phyloP scores from a whole-genome alignment of 306 rosid species.

The Corylus heterophylla region DNA sequence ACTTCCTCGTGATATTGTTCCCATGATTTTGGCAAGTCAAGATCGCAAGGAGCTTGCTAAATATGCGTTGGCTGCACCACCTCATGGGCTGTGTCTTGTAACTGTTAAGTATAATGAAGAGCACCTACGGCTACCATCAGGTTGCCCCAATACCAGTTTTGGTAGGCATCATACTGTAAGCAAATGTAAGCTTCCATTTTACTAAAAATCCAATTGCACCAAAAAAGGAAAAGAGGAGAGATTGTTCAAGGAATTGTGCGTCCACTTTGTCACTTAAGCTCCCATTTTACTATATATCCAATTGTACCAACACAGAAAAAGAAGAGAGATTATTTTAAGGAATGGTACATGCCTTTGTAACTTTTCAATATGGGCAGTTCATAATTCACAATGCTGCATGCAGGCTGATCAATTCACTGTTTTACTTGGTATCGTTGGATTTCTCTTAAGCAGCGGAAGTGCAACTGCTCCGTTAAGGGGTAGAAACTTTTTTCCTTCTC shows the following conservation, averaged over 20 bases:
- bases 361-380: background rate
- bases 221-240: slow-evolving; percentile 7
- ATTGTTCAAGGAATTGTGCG: background rate
- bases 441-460: background rate
- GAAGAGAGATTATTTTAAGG: slow-evolving; percentile 3
- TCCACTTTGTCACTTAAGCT: slow-evolving; percentile 6
- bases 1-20: slow-evolving; percentile 73
- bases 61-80: slow-evolving; percentile 60
- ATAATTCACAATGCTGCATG: background rate
- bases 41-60: slow-evolving; percentile 92
- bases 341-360: background rate
- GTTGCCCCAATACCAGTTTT: slow-evolving; percentile 59
- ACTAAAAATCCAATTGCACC: slow-evolving; percentile 30
- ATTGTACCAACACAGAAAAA: slow-evolving; percentile 12
- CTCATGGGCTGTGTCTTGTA: slow-evolving; percentile 88
- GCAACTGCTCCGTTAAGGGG: background rate
- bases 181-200: slow-evolving; percentile 81
- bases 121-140: slow-evolving; percentile 68
- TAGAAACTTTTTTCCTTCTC: background rate
- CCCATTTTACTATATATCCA: slow-evolving; percentile 49
- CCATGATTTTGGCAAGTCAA: slow-evolving; percentile 59
- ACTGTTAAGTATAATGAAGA: slow-evolving; percentile 65
- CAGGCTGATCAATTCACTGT: background rate
- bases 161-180: slow-evolving; percentile 70
- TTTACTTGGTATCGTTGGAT: background rate